phyloP scores from a whole-genome alignment of 2,329 filamentous ascomycete genomes.

The Fusarium odoratissimum region DNA sequence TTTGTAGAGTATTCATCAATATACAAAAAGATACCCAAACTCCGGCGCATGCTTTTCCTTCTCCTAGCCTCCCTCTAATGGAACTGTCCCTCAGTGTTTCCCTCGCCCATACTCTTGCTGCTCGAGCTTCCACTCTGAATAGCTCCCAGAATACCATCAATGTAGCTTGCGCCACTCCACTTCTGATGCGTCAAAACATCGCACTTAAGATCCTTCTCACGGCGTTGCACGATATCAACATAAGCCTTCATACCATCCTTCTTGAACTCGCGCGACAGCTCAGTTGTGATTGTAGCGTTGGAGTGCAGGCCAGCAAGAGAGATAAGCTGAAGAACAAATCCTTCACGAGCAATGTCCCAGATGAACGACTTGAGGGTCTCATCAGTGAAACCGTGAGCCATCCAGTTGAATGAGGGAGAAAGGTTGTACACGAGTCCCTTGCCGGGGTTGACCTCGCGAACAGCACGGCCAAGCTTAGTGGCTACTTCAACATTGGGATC shows the following conservation, averaged over 20 bases:
- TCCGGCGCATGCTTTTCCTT: constrained; percentile 44
- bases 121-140: constrained; percentile 93
- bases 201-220: constrained; percentile 90
- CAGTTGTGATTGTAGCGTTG: constrained; percentile 72
- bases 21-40: constrained; percentile 36
- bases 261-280: constrained; percentile 86
- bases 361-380: constrained; percentile 89
- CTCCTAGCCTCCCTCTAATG: constrained; percentile 44
- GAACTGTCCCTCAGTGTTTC: constrained; percentile 85
- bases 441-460: constrained; percentile 74
- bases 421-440: constrained; percentile 98
- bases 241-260: constrained; percentile 96
- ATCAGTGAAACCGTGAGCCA: constrained; percentile 90
- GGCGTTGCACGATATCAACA: constrained; percentile 89
- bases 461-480: constrained; percentile 78
- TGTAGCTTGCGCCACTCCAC: constrained; percentile 76
- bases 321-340: constrained; percentile 77
- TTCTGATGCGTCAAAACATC: constrained; percentile 97
- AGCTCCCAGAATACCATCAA: constrained; percentile 89
- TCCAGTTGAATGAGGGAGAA: constrained; percentile 98
- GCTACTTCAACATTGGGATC: constrained; percentile 86
- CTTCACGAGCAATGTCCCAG: constrained; percentile 94
- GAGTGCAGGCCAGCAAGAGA: constrained; percentile 75
- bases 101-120: constrained; percentile 93
- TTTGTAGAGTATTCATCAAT: constrained; percentile 30